Evolutionary conservation across 768 basidiomycete genomes (phyloP), one percentile per base, ranked within the genome.

Genomic region (Tylopilus cervinicoccineus): DNA sequence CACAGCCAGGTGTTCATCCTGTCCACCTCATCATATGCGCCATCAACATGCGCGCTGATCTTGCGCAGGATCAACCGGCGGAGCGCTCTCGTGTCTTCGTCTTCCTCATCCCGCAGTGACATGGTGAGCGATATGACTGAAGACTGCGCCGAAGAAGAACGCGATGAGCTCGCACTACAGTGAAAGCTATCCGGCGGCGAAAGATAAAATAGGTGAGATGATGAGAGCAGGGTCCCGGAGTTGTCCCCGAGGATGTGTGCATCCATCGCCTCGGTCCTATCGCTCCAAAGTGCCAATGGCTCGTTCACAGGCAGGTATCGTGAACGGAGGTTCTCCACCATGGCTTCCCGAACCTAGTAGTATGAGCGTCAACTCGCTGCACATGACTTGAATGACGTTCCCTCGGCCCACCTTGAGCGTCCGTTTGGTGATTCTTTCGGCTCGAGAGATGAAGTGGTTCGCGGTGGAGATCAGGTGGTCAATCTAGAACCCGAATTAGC

Each of bases 11-110:
- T 67, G 19, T 70, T 70, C 28, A 74, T 74, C 53, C 75, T 77
- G 50, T 87, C 83, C 36, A 86, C 70, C 58, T 86, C 82, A 36
- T 82, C 81, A 56, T 77, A 76, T 2, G 81, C 79, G 6, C 78
- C 79, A 14, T 71, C 70, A 44, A 78, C 54, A 38, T 76, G 68
- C 49, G 79, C 75, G 32, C 83, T 79, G 45, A 88, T 76, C 67
- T 86, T 87, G 38, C 82, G 76, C 33, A 80, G 64, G 19, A 88
- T 57, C n/a, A 89, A 63, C 16, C 83, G 73, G 13, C 84, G 82
- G 29, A 86, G 70, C 23, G 75, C 72, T 29, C 77, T 76, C 11
- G 73, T 76, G 51, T 88, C 87, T 40, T 86, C 79, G 47, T 84
- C 84, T 52, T 81, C 81, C 31, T 75, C 69, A 39, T 77, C 77